Percentiles rank a stretch among this genome's conserved stretches.
Evolutionary conservation across 495 filamentous ascomycete species (phyloP).

Genomic region (Xylaria acuta): DNA sequence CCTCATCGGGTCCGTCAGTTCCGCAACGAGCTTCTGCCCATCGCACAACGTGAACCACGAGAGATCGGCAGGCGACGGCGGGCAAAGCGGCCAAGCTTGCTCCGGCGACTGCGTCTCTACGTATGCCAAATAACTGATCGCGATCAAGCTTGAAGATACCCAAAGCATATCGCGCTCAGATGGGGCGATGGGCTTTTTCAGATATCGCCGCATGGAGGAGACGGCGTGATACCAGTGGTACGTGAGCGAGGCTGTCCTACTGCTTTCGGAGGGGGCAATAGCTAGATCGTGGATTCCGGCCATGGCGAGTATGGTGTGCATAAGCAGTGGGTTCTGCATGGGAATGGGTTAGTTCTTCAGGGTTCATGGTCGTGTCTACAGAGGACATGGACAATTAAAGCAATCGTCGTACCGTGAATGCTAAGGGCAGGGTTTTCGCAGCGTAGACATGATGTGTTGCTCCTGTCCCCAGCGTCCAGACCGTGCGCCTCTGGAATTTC

Average conservation of each 20-base stretch:
- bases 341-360: background rate
- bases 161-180: slow-evolving; percentile 47
- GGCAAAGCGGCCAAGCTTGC: slow-evolving; percentile 47
- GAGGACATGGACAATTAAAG: background rate
- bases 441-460: slow-evolving; percentile 37
- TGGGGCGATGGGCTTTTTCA: slow-evolving; percentile 38
- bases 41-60: slow-evolving; percentile 45
- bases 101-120: slow-evolving; percentile 40
- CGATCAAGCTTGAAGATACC: slow-evolving; percentile 46
- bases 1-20: slow-evolving; percentile 30
- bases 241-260: slow-evolving; percentile 19
- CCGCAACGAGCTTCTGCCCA: slow-evolving; percentile 31
- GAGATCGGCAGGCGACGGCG: slow-evolving; percentile 38
- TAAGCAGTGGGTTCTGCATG: slow-evolving; percentile 21
- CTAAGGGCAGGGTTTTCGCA: slow-evolving; percentile 34
- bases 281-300: slow-evolving; percentile 49
- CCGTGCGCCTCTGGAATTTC: slow-evolving; percentile 47
- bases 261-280: slow-evolving; percentile 20
- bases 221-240: slow-evolving; percentile 48
- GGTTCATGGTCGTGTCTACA: background rate
- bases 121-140: slow-evolving; percentile 41
- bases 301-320: slow-evolving; percentile 48
- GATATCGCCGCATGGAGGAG: slow-evolving; percentile 44
- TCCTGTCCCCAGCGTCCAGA: slow-evolving; percentile 46
- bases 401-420: slow-evolving; percentile 36